A percentile compares a stretch with the other conserved stretches of the same genome.
Conservation (phyloP, 768 basidiomycete species). For the Podaxis carcinomalis region DNA sequence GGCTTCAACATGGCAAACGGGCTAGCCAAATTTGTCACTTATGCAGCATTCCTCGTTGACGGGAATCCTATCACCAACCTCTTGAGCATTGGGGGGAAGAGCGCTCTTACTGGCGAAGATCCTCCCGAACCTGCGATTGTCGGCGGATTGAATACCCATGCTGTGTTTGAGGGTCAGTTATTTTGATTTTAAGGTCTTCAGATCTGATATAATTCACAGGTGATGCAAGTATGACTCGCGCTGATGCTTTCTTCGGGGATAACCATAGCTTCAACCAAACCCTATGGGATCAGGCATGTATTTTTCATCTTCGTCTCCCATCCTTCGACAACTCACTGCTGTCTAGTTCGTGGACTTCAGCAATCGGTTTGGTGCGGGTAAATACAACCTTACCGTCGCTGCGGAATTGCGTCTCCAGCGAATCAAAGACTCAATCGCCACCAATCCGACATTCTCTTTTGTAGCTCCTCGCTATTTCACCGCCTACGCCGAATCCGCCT, state of each 20-base stretch:
- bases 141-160: conserved; percentile 10
- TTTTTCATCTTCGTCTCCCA: not conserved
- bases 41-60: conserved; percentile 7
- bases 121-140: conserved; percentile 2
- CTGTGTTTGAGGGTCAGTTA: conserved; percentile 3
- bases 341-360: conserved; percentile 10
- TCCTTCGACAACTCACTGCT: not conserved
- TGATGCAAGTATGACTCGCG: conserved; percentile 7
- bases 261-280: conserved; percentile 6
- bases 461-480: conserved; percentile 9
- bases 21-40: conserved; percentile 2
- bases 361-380: conserved; percentile 10
- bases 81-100: conserved; percentile 8
- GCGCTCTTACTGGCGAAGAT: not conserved
- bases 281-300: conserved; percentile 2
- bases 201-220: not conserved
- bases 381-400: conserved; percentile 14
- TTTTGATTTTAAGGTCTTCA: not conserved
- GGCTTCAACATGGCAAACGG: conserved; percentile 10
- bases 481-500: conserved; percentile 11
- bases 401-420: conserved; percentile 3
- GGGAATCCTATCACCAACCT: conserved; percentile 7
- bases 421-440: not conserved
- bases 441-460: conserved; percentile 8
- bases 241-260: conserved; percentile 2